phyloP scores from a whole-genome alignment of 2,329 filamentous ascomycete genomes.

The Apiospora rasikravindrae region DNA sequence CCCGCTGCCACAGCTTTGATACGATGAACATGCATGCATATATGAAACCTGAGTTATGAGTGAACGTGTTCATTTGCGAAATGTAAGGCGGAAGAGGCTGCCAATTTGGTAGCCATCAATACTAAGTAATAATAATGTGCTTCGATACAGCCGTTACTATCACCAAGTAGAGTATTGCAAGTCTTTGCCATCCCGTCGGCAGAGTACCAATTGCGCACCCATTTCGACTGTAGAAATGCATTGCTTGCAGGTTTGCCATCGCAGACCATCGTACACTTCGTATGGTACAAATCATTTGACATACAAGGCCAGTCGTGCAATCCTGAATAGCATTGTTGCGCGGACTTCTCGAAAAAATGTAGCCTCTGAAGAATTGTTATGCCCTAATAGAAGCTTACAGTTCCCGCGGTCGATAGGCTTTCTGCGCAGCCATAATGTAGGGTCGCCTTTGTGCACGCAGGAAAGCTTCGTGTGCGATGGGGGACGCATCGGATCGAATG shows the following conservation, averaged over 20 bases:
- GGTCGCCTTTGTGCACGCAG: slow-evolving; percentile 75
- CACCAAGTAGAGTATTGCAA: background rate
- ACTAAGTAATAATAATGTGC: too few relatives aligned
- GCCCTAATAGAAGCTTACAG: slow-evolving; percentile 27
- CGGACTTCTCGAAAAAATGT: background rate
- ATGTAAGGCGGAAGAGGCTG: background rate
- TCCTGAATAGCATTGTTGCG: background rate
- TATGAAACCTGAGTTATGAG: background rate
- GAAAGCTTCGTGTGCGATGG: slow-evolving; percentile 77
- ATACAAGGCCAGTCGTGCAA: slow-evolving; percentile 15
- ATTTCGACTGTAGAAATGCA: background rate
- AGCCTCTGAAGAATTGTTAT: background rate
- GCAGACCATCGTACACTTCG: background rate
- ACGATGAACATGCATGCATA: background rate
- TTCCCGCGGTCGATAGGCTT: slow-evolving; percentile 44
- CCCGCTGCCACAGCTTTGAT: background rate
- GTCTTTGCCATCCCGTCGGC: background rate
- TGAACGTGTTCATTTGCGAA: background rate
- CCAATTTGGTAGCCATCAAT: background rate
- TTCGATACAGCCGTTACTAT: background rate
- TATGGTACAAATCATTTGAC: background rate
- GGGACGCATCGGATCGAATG: slow-evolving; percentile 88
- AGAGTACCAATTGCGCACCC: background rate
- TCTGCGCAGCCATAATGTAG: slow-evolving; percentile 62
- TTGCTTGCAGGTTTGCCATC: background rate